Evolutionary conservation across 176 grass and related monocot species (phyloP).

Genomic region (Guadua angustifolia): DNA sequence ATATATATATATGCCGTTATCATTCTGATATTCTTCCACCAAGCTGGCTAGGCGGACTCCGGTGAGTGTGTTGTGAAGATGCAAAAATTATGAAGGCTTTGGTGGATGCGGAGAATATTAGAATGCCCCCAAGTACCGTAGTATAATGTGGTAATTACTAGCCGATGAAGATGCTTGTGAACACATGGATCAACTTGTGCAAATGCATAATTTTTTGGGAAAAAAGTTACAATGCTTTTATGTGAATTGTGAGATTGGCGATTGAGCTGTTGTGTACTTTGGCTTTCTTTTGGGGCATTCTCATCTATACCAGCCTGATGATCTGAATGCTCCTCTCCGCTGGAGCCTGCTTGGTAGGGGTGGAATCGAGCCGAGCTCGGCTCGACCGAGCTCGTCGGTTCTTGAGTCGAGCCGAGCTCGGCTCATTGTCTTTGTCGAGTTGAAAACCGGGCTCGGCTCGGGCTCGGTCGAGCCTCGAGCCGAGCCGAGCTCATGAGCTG

Average conservation of each 20-base stretch:
- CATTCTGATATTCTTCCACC: neutral
- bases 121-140: neutral
- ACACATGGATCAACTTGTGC: neutral
- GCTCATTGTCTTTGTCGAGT: no score
- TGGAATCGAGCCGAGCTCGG: no score
- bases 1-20: no score
- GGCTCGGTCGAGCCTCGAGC: no score
- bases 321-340: slow-evolving; percentile 26
- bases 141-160: neutral
- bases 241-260: neutral
- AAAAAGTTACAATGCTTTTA: neutral
- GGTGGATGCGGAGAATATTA: neutral
- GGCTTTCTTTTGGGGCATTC: neutral
- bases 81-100: slow-evolving; percentile 48
- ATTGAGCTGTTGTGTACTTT: neutral
- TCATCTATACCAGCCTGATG: slow-evolving; percentile 45
- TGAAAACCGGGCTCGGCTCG: no score
- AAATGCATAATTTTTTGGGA: neutral
- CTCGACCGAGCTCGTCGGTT: no score
- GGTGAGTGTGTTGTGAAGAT: slow-evolving; percentile 28
- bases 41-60: slow-evolving; percentile 31
- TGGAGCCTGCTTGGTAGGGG: slow-evolving; percentile 20
- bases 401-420: no score
- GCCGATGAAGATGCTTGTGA: neutral
- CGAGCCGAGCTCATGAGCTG: no score